Percentiles rank a stretch among this genome's conserved stretches.
These are phyloP conservation scores for Nothophoma quercina DNA, from an alignment of 2,329 filamentous ascomycete species.

Conservation along the genomic window DNA sequence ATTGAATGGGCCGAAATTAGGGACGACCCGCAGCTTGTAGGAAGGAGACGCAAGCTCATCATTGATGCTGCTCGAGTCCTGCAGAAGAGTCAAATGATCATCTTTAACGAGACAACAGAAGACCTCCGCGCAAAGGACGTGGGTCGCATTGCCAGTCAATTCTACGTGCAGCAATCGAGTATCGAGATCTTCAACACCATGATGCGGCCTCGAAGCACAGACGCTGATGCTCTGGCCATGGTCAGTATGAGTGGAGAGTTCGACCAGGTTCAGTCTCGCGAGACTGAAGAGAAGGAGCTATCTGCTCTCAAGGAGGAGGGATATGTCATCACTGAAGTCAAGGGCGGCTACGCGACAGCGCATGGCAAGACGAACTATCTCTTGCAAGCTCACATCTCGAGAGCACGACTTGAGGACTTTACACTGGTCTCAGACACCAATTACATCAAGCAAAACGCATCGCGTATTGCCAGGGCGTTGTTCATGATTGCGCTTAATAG, in stretches of 20 bases:
- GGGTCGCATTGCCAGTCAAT: constrained; percentile 95
- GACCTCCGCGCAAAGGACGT: constrained; percentile 94
- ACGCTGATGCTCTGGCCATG: constrained; percentile 94
- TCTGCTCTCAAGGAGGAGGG: constrained; percentile 72
- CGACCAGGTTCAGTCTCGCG: constrained; percentile 92
- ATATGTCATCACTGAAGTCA: constrained; percentile 76
- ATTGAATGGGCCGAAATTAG: constrained; percentile 93
- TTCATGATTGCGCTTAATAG: constrained; percentile 98
- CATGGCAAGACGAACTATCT: constrained; percentile 96
- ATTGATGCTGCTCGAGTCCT: constrained; percentile 87
- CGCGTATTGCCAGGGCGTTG: constrained; percentile 89
- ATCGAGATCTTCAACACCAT: constrained; percentile 95
- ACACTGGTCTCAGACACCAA: constrained; percentile 89
- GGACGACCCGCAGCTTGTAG: constrained; percentile 87
- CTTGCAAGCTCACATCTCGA: constrained; percentile 91
- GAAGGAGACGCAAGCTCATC: constrained; percentile 82
- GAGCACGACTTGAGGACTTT: constrained; percentile 88
- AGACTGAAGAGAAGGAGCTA: constrained; percentile 90
- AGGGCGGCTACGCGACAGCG: constrained; percentile 69
- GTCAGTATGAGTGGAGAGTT: constrained; percentile 98
- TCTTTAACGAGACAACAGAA: constrained; percentile 94
- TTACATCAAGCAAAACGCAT: constrained; percentile 95
- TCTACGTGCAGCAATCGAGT: constrained; percentile 91
- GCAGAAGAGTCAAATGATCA: constrained; percentile 97
- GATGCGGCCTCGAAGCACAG: constrained; percentile 86